Evolutionary conservation across 2,329 filamentous ascomycete species (phyloP), one percentile per base, ranked within the genome.

Genomic region (Pseudogymnoascus sp.): DNA sequence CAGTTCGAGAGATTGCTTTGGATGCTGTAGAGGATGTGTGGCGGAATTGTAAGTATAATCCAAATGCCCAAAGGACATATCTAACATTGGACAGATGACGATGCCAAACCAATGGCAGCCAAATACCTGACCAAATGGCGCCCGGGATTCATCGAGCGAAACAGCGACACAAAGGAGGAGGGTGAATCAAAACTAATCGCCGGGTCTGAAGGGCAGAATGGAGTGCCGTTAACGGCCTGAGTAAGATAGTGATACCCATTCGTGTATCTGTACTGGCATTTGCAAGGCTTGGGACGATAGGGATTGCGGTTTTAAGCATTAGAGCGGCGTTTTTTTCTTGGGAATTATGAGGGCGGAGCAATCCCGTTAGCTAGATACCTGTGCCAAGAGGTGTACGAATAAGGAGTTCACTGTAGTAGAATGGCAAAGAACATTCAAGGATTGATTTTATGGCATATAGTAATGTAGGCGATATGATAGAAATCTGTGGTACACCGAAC

Each of bases 21-120:
- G 84, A 88, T 68, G 81, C 82, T 1, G 81, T 89, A 60, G 81
- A 87, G 68, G 84, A 83, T 63, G 83, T 88, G 63, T 88, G 85
- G 83, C 75, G 78, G 14, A 84, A 86, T 63, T 87, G 83, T 86
- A 75, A 76, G 83, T 77, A 1, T 37, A 37, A n/a, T 58, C 2
- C 22, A 25, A 9, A 16, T 61, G 16, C 25, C 20, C 41, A 59
- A 39, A 59, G 64, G 35, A 28, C 12, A 32, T 57, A 9, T 64
- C 67, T 72, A 57, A 65, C 38, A 32, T 61, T 9, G 41, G 39
- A 22, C 62, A 85, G 82, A 82, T 65, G 84, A 87, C 69, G 84
- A 87, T 67, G 80, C 84, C 6, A 78, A 83, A 62, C 78, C 84
- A 0, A 79, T 86, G 73, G 84, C 84, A 3, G 79, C 76, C 2